Base-by-base conservation (phyloP, 345 rosid species). In the Populus euphratica region DNA sequence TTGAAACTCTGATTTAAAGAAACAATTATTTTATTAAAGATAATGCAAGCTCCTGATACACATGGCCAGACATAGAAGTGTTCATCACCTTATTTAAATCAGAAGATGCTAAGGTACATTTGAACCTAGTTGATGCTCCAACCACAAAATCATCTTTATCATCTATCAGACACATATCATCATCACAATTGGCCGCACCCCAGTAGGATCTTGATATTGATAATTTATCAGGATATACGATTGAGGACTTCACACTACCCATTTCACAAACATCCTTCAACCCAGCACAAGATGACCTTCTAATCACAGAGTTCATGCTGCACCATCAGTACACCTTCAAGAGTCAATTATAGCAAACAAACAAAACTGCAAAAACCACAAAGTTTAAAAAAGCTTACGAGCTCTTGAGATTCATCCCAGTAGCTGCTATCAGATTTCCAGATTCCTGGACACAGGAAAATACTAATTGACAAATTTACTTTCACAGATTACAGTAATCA, bases 1-100 rank as follows among this genome's bases (percentile, higher is more conserved):
- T 92, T 94, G 78, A 90, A 91, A 84, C 97, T 94, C 97, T 94
- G 90, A 38, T 65, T 64, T 75, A 83, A 74, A 80, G 13, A 80
- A 75, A 80, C 21, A 76, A 80, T 52, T 68, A 31, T 70, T 33
- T 21, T 61, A 69, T 38, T 23, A 12, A 70, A 70, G 29, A 23
- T 39, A 76, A 64, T 8, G 47, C 11, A 74, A 76, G 61, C 8
- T 59, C 41, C 27, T 44, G 6, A 72, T 77, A 20, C 31, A 76
- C 33, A 18, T 54, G 72, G 67, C 41, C 16, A 65, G 77, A 73
- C 29, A 43, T 79, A 44, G 64, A 84, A 76, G n/a, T 23, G 35
- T 49, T 78, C 31, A 70, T 78, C 78, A 91, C 98, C 92, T 92
- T 91, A 81, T 88, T 88, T 77, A 92, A 77, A 75, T 87, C 88